These are phyloP conservation scores for Talaromyces verruculosus DNA, from an alignment of 2,329 filamentous ascomycete genomes.

Conservation along the genomic window DNA sequence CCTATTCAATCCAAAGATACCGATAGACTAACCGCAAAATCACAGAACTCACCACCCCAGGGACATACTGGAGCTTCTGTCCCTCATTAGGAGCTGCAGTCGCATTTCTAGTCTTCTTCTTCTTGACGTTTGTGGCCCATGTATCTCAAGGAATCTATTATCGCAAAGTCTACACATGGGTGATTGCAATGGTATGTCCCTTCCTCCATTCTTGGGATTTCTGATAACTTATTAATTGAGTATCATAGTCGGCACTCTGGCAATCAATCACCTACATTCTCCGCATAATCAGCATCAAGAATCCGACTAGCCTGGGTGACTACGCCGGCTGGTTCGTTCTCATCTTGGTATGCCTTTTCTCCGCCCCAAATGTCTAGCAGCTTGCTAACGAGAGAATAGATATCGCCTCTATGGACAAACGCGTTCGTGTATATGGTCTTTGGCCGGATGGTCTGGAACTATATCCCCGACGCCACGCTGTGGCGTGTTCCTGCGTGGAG, in stretches of 20 bases:
- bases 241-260: slow-evolving; percentile 22
- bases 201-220: background rate
- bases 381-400: slow-evolving; percentile 29
- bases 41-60: background rate
- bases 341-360: slow-evolving; percentile 19
- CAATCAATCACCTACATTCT: slow-evolving; percentile 43
- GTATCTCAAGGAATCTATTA: slow-evolving; percentile 7
- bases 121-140: slow-evolving; percentile 10
- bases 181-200: slow-evolving; percentile 14
- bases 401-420: slow-evolving; percentile 44
- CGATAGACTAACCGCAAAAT: too few species aligned
- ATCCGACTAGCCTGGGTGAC: slow-evolving; percentile 38
- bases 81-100: slow-evolving; percentile 12
- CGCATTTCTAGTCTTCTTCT: slow-evolving; percentile 14
- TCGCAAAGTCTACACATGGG: slow-evolving; percentile 16
- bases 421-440: slow-evolving; percentile 51
- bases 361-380: background rate
- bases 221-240: background rate
- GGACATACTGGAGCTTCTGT: slow-evolving; percentile 18
- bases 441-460: slow-evolving; percentile 49
- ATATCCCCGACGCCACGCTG: slow-evolving; percentile 39
- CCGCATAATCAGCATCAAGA: slow-evolving; percentile 42
- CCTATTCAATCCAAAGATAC: too few species aligned
- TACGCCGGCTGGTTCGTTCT: slow-evolving; percentile 23
- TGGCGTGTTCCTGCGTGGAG: slow-evolving; percentile 39